Evolutionary conservation across 805 yeast genomes (phyloP).

Genomic region (Yueomyces sinensis): DNA sequence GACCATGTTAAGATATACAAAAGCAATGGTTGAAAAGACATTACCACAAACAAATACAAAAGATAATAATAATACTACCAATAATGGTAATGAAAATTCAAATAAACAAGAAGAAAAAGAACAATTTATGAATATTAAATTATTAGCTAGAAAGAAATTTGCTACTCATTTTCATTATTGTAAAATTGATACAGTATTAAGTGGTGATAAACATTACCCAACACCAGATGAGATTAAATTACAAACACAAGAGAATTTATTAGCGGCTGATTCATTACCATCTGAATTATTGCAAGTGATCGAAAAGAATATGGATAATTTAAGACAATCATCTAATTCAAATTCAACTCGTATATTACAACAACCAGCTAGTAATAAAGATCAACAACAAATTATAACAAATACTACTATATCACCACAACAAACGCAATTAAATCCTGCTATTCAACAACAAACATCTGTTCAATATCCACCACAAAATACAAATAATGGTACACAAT

Average conservation of each 20-base stretch:
- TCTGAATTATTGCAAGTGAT: conserved; percentile 19
- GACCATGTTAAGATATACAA: conserved; percentile 48
- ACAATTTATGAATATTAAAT: conserved; percentile 22
- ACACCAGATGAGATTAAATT: conserved; percentile 23
- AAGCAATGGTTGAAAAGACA: conserved; percentile 23
- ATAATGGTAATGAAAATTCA: conserved; percentile 2
- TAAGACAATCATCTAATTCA: conserved; percentile 11
- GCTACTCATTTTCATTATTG: conserved; percentile 26
- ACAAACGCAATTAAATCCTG: conserved; percentile 7
- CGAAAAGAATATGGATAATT: conserved; percentile 21
- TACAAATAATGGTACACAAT: conserved; percentile 8
- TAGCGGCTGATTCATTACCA: conserved; percentile 16
- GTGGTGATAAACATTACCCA: conserved; percentile 22
- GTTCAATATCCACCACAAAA: conserved; percentile 2
- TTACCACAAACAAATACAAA: conserved; percentile 7
- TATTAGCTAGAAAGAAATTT: conserved; percentile 21
- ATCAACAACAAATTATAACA: no score
- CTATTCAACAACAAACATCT: conserved; percentile 15
- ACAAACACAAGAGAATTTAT: conserved; percentile 16
- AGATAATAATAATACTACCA: conserved; percentile 4
- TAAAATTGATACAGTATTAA: conserved; percentile 4
- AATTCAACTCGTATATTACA: background rate
- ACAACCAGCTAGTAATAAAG: background rate
- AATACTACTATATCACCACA: no score
- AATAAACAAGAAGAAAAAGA: conserved; percentile 15